Evolutionary conservation across 1,139 yeast species (phyloP), one percentile per base, ranked within the genome.

Genomic region (Scheffersomyces parashehatae): DNA sequence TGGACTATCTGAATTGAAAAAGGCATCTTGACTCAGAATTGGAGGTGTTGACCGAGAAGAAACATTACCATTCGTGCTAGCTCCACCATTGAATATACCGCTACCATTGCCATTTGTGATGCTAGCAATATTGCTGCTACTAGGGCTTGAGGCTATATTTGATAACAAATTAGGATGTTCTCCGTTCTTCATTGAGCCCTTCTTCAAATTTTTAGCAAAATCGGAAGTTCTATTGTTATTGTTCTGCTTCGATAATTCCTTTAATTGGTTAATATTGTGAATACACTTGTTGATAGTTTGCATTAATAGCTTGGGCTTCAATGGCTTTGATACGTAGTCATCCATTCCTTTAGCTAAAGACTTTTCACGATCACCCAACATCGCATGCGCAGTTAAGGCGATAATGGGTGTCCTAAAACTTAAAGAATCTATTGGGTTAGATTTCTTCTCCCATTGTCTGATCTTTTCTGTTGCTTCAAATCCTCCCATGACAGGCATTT

Each of bases 401-500:
- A 88, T 88, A 53, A 88, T 88, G 20, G 96, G 96, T 1, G 95
- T 84, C 48, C 95, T 75, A 56, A 77, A 77, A 40, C 78, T 70
- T 42, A 79, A 70, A 1, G 81, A 73, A 48, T 88, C 88, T 31
- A 84, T 83, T n/a, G 88, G 88, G 49, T 84, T 82, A 40, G 83
- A 76, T 63, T 85, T 88, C 69, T 78, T 82, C 65, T 88, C 96
- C 95, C 95, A 88, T 61, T 85, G 91, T 55, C 96, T 73, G 44
- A 88, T 88, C 62, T 82, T 80, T 45, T 85, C 88, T 1, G 96
- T 88, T 3, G 96, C 95, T 60, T 88, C 96, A 61, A 88, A 88
- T 0, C 96, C 96, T 37, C 96, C 95, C 95, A 88, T 88, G 7
- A 88, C 89, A 5, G 96, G 96, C 96, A 88, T 88, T 65, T 88